Base-by-base conservation (phyloP, 1,284 basidiomycete genomes). In the Irpex sp. region DNA sequence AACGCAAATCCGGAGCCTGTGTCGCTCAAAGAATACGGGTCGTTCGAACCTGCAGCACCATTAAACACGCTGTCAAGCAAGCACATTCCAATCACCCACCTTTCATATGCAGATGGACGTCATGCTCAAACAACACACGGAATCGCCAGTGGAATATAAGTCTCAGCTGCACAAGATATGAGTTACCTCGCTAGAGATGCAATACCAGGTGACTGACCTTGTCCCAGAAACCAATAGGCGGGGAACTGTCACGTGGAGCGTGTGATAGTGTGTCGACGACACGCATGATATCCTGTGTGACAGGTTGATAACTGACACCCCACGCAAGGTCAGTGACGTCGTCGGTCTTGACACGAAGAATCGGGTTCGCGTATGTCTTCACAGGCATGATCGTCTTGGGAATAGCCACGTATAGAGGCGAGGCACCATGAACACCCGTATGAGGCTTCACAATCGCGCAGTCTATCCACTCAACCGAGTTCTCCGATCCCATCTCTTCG, bases 311-410 rank as follows among this genome's bases (percentile, higher is more conserved):
- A 65, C 95, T 97, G 61, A 95, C 87, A 36, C 94, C 93, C 96
- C 96, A 98, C 4, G 90, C 86, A 62, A 98, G 84, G 59, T 89
- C 85, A 0, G 94, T 93, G 4, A 90, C 83, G 37, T 81, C 82
- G 8, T 83, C 79, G 0, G 91, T 87, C 21, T 81, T 78, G 37
- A 97, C 83, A 21, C 83, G 82, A 68, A 98, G 82, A 34, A 79
- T 77, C 3, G 96, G 92, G 52, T 85, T 83, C 2, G 94, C 93
- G 73, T 97, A 98, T 21, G 89, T 92, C 77, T 98, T 98, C 70
- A 96, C 91, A 0, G 96, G 92, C 92, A 97, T 97, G 63, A 96
- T 90, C 0, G 95, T 96, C 75, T 97, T 98, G 0, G 95, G 94
- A 37, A 98, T 83, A 47, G 81, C 73, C 21, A 97, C 78, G 4